Percentiles rank a stretch among this genome's conserved stretches.
Evolutionary conservation across 2,329 filamentous ascomycete species (phyloP).

Genomic region (Emydomyces testavorans): DNA sequence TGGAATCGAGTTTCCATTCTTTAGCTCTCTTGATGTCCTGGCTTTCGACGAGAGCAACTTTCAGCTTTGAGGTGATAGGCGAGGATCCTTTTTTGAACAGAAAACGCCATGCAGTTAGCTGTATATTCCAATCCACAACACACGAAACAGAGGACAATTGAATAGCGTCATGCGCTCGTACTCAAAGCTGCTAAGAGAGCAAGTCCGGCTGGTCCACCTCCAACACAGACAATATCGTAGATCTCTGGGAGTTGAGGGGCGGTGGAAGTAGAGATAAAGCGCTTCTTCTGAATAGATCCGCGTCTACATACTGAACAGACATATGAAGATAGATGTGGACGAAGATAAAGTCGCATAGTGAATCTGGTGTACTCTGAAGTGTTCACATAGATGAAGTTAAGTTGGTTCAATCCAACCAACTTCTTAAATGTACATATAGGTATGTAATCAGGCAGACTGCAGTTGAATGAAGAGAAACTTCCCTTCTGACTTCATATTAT

Average conservation of each 20-base stretch:
- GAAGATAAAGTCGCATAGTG: constrained; percentile 27
- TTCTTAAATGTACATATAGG: no score
- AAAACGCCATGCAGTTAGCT: background rate
- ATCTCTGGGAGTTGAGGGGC: constrained; percentile 44
- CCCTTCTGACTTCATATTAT: no score
- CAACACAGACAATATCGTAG: constrained; percentile 87
- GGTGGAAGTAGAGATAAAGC: constrained; percentile 24
- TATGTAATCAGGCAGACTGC: no score
- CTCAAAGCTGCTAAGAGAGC: constrained; percentile 68
- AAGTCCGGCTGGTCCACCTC: constrained; percentile 78
- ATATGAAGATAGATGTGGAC: constrained; percentile 28
- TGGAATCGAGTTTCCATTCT: constrained; percentile 53
- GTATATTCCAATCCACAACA: background rate
- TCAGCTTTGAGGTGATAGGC: constrained; percentile 61
- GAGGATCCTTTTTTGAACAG: constrained; percentile 52
- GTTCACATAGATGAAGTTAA: background rate
- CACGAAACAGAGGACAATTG: background rate
- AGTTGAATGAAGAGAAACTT: no score
- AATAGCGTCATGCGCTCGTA: constrained; percentile 33
- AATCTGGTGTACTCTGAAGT: background rate
- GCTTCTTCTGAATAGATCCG: constrained; percentile 20
- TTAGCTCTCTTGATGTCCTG: constrained; percentile 65
- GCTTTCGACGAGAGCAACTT: constrained; percentile 78
- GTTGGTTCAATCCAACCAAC: no score
- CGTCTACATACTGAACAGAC: constrained; percentile 33